Evolutionary conservation across 768 basidiomycete genomes (phyloP), one percentile per base, ranked within the genome.

Genomic region (Dioszegia crocea): DNA sequence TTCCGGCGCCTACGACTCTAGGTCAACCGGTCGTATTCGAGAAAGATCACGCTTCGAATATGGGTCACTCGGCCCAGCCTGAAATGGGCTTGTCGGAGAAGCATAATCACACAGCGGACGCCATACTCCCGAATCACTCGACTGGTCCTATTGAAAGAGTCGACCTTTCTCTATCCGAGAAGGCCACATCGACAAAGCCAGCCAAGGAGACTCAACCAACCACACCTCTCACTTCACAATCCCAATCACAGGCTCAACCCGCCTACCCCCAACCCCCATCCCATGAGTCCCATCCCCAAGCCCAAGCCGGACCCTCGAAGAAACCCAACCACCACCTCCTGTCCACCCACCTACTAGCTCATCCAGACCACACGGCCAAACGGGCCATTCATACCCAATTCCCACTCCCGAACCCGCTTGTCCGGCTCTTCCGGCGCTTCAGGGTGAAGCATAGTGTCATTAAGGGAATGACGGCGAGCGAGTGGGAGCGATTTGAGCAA

Each of bases 311-410:
- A 6, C 59, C 59, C 2, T 53, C 59, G 12, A 51, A 38, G 10
- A 11, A 45, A 3, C 27, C 53, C 29, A 39, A 43, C 17, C 54
- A n/a, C 19, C 60, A 36, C 4, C 56, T 67, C 21, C 56, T 83
- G 53, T 82, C 82, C 0, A 67, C 77, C 1, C 78, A 80, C 43
- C 72, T 84, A 27, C 78, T 80, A 4, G 59, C 73, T 33, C 76
- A 80, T 47, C 79, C 78, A 2, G 67, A 53, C n/a, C 60, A 75
- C 27, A 61, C 78, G 0, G 81, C 78, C 4, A 76, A 74, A 2
- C 68, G 78, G 23, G 74, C 83, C 0, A 80, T 79, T 29, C 71
- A 74, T 51, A 75, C 73, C 23, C 74, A 82, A 16, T 83, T 82
- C 53, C 78, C 75, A 0, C 59, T 77, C 51, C 73, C 76, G 14